These are phyloP conservation scores for Mediolabrus comicus DNA, from an alignment of 108 stramenopile species.

Conservation along the genomic window DNA sequence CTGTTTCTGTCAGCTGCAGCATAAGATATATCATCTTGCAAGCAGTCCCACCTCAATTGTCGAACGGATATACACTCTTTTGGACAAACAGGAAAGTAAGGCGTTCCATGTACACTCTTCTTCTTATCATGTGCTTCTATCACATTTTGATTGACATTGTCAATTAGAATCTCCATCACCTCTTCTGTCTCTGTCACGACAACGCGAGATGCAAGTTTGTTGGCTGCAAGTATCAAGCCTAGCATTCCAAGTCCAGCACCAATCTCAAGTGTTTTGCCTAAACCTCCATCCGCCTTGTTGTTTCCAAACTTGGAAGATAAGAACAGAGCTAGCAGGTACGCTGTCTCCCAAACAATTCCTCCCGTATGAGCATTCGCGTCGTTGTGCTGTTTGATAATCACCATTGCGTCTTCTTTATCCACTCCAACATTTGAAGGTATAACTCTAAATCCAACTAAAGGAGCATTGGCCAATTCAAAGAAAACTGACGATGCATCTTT, in stretches of 20 bases:
- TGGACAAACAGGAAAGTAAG: slow-evolving; percentile 7
- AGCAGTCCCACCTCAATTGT: slow-evolving; percentile 58
- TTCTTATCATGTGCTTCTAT: neutral
- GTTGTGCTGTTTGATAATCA: slow-evolving; percentile 57
- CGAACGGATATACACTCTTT: slow-evolving; percentile 19
- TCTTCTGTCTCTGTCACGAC: slow-evolving; percentile 64
- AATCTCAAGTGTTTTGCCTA: slow-evolving; percentile 50
- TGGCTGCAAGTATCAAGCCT: slow-evolving; percentile 47
- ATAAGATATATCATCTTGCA: slow-evolving; percentile 43
- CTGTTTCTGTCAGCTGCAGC: neutral
- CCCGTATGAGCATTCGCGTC: slow-evolving; percentile 61
- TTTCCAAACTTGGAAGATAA: slow-evolving; percentile 23
- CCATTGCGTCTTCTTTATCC: slow-evolving; percentile 1
- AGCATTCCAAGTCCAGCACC: slow-evolving; percentile 72
- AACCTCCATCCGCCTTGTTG: neutral
- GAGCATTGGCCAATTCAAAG: slow-evolving; percentile 74
- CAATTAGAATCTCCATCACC: slow-evolving; percentile 51
- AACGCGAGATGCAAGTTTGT: slow-evolving; percentile 32
- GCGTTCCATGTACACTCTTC: slow-evolving; percentile 10
- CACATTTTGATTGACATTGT: slow-evolving; percentile 34
- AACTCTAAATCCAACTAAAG: slow-evolving; percentile 57
- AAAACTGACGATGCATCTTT: slow-evolving; percentile 36
- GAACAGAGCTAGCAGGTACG: slow-evolving; percentile 46
- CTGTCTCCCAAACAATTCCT: slow-evolving; percentile 82
- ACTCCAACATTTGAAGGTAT: neutral